phyloP scores from a whole-genome alignment of 768 basidiomycete genomes.

The Lactarius akahatsu region DNA sequence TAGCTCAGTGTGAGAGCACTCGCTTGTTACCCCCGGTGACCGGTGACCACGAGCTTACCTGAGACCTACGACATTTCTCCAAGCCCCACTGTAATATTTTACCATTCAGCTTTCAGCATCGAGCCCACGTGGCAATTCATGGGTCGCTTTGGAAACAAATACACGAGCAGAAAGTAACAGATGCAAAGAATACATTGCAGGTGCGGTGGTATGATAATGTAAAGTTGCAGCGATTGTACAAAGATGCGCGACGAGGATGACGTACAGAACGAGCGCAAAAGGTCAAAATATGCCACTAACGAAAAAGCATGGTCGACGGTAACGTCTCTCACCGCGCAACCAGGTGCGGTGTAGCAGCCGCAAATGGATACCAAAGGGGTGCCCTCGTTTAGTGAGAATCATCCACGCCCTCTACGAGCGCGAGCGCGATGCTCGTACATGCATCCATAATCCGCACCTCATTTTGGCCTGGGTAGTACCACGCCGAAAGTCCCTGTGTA shows the following conservation, averaged over 20 bases:
- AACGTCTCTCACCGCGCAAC: neutral
- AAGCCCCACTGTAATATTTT: no score
- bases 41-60: no score
- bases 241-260: neutral
- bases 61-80: no score
- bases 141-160: neutral
- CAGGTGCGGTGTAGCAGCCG: neutral
- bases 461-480: constrained; percentile 64
- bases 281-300: neutral
- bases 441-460: constrained; percentile 45
- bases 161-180: neutral
- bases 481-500: constrained; percentile 55
- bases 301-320: neutral
- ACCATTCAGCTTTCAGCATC: no score
- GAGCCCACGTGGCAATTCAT: no score
- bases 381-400: no score
- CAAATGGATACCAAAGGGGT: no score
- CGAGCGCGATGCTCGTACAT: constrained; percentile 43
- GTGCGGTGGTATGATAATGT: neutral
- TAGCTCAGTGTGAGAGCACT: no score
- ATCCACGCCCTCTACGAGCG: constrained; percentile 32
- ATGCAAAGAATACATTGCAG: neutral
- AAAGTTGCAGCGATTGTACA: neutral
- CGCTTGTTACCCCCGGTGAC: no score
- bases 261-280: neutral